phyloP scores from a whole-genome alignment of 139 green algal species.

The Mesostigma viride region DNA sequence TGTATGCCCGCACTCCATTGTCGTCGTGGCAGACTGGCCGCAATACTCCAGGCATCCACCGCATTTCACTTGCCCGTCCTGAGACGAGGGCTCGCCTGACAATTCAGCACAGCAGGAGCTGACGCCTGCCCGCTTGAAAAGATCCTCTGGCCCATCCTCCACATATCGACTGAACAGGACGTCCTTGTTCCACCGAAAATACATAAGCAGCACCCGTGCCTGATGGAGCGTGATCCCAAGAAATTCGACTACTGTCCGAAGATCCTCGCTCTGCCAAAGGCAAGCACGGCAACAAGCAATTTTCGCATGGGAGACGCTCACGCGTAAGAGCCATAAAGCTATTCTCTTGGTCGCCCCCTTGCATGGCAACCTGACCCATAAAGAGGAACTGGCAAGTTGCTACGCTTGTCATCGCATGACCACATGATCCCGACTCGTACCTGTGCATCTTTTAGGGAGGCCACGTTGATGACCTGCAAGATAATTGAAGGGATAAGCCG shows the following conservation, averaged over 20 bases:
- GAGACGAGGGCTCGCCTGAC: not conserved
- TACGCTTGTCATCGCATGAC: not conserved
- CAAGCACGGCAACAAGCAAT: not conserved
- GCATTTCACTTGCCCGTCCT: slow-evolving; percentile 27
- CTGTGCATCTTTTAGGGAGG: slow-evolving; percentile 8
- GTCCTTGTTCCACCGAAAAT: slow-evolving; percentile 59
- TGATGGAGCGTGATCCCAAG: slow-evolving; percentile 38
- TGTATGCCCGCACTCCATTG: slow-evolving; percentile 69
- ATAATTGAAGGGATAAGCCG: not conserved
- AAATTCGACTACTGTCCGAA: slow-evolving; percentile 45
- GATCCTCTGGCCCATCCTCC: slow-evolving; percentile 32
- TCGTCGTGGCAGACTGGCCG: slow-evolving; percentile 20
- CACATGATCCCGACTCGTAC: not conserved
- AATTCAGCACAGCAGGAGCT: slow-evolving; percentile 4
- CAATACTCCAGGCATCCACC: slow-evolving; percentile 47
- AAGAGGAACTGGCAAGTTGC: not conserved
- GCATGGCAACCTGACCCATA: not conserved
- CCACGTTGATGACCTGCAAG: slow-evolving; percentile 6
- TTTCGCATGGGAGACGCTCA: not conserved
- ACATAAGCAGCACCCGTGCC: slow-evolving; percentile 57
- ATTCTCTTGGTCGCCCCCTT: not conserved
- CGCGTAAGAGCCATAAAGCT: not conserved
- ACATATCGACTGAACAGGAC: slow-evolving; percentile 40
- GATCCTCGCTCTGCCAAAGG: slow-evolving; percentile 40
- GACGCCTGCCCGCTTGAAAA: slow-evolving; percentile 36